Base-by-base conservation (phyloP, 2,329 filamentous ascomycete genomes). In the Pseudocercospora macadamiae region DNA sequence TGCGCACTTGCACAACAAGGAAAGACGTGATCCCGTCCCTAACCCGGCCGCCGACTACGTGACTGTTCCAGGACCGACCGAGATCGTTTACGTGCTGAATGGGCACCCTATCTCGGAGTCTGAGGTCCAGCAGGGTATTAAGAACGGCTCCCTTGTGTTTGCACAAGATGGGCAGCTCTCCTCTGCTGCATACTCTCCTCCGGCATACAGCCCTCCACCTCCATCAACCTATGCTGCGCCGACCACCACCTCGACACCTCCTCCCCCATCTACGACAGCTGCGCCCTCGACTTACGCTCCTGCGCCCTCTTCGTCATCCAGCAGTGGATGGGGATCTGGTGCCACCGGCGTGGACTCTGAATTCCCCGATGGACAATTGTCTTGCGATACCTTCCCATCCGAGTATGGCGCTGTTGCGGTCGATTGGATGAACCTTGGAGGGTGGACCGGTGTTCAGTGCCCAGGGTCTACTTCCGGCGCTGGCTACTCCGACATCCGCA, bases 361-460 rank as follows among this genome's bases (percentile, higher is more conserved):
- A 6, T 97, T 97, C 81, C 89, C 89, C 10, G 88, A 88, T 74
- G 90, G 90, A 60, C 75, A 86, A 66, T 69, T 96, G 55, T 76
- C 82, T 64, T 97, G 95, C 79, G 76, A 75, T 62, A 71, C 80
- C 1, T 96, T 97, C 79, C 93, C 93, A 14, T 86, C 86, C 2
- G 80, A 85, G 0, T 97, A 96, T 70, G 95, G 95, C 67, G 89
- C 93, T 1, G 71, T 96, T 45, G 54, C 85, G 49, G 78, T 95
- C 26, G 72, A 82, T 55, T 93, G 89, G 81, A 82, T 93, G 23
- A 81, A 82, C 16, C 78, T 91, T 6, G 83, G 80, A 61, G 92
- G 91, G 64, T 99, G 87, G 88, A 86, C 85, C 65, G 91, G 92
- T 71, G 82, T 97, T 61, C 92, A 96, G 76, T 61, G 54, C 49